phyloP scores from a whole-genome alignment of 306 rosid genomes.

The Vicia sativa region DNA sequence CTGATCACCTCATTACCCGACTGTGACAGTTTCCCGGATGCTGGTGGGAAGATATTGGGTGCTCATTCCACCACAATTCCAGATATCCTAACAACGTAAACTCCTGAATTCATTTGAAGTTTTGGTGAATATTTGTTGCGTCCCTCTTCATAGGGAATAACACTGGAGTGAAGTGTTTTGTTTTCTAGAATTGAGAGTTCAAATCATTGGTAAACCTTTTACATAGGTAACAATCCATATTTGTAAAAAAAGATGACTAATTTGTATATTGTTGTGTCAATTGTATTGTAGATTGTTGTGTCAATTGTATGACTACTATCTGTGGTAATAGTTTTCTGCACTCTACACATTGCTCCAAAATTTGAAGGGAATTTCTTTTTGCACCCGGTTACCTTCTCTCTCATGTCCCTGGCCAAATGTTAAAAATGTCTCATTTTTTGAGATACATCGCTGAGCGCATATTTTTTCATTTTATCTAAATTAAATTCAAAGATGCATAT shows the following conservation, averaged over 20 bases:
- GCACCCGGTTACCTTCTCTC: no score
- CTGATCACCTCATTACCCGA: conserved; percentile 52
- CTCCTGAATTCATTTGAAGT: conserved; percentile 18
- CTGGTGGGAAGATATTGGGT: conserved; percentile 82
- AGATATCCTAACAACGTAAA: conserved; percentile 74
- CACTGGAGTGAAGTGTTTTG: conserved; percentile 26
- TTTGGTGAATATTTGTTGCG: conserved; percentile 20
- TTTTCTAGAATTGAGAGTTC: conserved; percentile 34
- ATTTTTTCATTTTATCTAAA: no score
- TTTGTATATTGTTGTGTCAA: conserved; percentile 13
- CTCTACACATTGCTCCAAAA: not conserved
- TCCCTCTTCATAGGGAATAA: conserved; percentile 1
- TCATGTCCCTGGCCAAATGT: no score
- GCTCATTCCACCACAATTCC: conserved; percentile 57
- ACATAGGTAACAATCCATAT: conserved; percentile 23
- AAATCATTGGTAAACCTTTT: conserved; percentile 34
- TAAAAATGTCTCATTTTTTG: no score
- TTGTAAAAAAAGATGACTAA: conserved; percentile 6
- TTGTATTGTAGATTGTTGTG: conserved; percentile 9
- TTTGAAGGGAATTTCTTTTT: no score
- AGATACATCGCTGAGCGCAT: no score
- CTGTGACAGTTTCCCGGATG: conserved; percentile 74
- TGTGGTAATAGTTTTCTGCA: conserved; percentile 18
- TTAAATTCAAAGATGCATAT: no score
- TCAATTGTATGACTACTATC: conserved; percentile 5